Evolutionary conservation across 2,329 filamentous ascomycete species (phyloP), one percentile per base, ranked within the genome.

Genomic region (Penicillium sp.): DNA sequence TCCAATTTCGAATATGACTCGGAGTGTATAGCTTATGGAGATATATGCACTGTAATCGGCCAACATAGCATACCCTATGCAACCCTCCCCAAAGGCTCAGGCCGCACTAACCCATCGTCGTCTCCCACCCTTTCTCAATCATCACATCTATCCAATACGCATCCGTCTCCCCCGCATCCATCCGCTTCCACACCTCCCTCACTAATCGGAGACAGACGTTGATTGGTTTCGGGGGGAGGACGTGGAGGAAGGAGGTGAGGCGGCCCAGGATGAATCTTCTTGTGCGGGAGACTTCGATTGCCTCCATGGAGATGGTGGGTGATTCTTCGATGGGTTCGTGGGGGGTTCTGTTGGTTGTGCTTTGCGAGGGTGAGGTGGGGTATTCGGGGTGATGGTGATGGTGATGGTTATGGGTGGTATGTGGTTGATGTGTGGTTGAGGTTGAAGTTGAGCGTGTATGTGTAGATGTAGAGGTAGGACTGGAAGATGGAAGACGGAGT

Each of bases 71-170:
- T n/a, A n/a, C n/a, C n/a, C n/a, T n/a, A n/a, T n/a, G n/a, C n/a
- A n/a, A n/a, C n/a, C n/a, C n/a, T n/a, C n/a, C n/a, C n/a, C n/a
- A n/a, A n/a, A n/a, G n/a, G n/a, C n/a, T n/a, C n/a, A n/a, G n/a
- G n/a, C n/a, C n/a, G n/a, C n/a, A 14, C 13, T n/a, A 79, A 18
- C 77, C 80, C 77, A 83, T 80, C 23, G 83, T 78, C 13, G 81
- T 83, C 65, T 83, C 79, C 79, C 80, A 83, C 8, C 79, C 77
- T 54, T 80, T 81, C 65, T 83, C 80, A 59, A 81, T 79, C 77
- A 83, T 81, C 5, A 84, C 75, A 63, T 83, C 80, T 61, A 83
- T 75, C 81, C 81, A 84, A 64, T 82, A 83, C 3, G 75, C 72
- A 24, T 79, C 72, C 6, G 51, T 13, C 13, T 75, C 71, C 0